Evolutionary conservation across 176 grass and related monocot genomes (phyloP), one percentile per base, ranked within the genome.

Genomic region (Bothriochloa decipiens): DNA sequence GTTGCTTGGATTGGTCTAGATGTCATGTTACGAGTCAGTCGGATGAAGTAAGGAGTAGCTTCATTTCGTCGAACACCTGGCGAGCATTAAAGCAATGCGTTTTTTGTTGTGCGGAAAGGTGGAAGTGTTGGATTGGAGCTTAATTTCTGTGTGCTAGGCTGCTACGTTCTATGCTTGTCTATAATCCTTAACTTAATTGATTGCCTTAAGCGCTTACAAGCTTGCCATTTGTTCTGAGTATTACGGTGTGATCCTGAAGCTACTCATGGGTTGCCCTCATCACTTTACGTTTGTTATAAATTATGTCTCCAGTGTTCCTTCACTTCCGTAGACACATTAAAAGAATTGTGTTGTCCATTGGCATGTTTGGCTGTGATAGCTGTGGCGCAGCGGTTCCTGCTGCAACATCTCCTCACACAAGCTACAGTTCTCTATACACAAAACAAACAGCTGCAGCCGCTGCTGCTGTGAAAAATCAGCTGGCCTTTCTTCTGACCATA

Each of bases 1-100:
- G 10, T 26, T 62, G 41, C 6, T 6, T 6, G 26, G 22, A 6
- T 75, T 75, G 47, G 36, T 67, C 20, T 66, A 4, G 69, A 40
- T 42, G 9, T 75, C 26, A 4, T 22, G 33, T 82, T 76, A 42
- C 0, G 3, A n/a, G 26, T 40, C 39, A 43, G 1, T 77, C 16
- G 15, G 35, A 53, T 1, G 11, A 47, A 33, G 1, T 43, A 45
- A 2, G 39, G 13, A 22, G 65, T 60, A 7, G 36, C 22, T 40
- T 78, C 73, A 74, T 84, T 78, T 89, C 33, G 18, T 86, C 83
- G 41, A 86, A 92, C 79, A 47, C 15, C 20, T 67, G 43, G 7
- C 41, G 1, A 79, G 58, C 58, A 78, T 70, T 2, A 0, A 6
- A 71, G 55, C 57, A 72, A 40, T 78, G 4, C 22, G 66, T 42